Base-by-base conservation (phyloP, 2,329 filamentous ascomycete species). In the Ophiocordyceps camponoti-leonardi region DNA sequence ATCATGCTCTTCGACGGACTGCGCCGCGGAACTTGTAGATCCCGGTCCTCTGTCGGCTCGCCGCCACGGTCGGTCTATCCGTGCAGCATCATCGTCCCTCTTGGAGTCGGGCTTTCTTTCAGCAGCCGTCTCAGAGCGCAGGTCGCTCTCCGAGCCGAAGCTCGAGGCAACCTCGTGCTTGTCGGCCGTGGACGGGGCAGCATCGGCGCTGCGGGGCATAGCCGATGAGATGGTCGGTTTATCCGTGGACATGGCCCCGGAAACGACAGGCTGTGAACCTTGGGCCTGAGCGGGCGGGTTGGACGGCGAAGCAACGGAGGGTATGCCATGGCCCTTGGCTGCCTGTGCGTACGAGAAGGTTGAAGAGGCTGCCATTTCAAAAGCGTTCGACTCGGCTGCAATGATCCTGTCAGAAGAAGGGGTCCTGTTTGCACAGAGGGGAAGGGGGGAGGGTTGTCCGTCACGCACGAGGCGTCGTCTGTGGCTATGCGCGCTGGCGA, bases 291-390 rank as follows among this genome's bases (percentile, higher is more conserved):
- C 47, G 41, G 48, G 48, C 30, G 51, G 48, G 41, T 54, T 55
- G 45, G 54, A 39, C n/a, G 52, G 45, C 41, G 55, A 47, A 52
- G 42, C 22, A 47, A 58, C 58, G 26, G 57, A 60, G 50, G 56
- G 55, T 46, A 59, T 49, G 51, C 75, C 67, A 56, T 82, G 75
- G 58, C 88, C 86, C 64, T 92, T 92, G 49, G 90, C 90, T 59
- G 90, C 90, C 73, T 94, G 87, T 56, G 90, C 90, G 65, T 96
- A 96, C 49, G 90, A 95, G 61, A 95, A 94, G 31, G 77, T 70
- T 49, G 77, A 70, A 50, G 75, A 55, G 48, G 63, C 62, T 51
- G 73, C 72, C 74, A 77, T 77, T 48, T 62, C 56, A 53, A 52
- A 55, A 47, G 53, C 53, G 47, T 52, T 55, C 44, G 53, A 47